These are phyloP conservation scores for Nannizzia gypsea DNA, from an alignment of 2,329 filamentous ascomycete genomes.

Conservation along the genomic window DNA sequence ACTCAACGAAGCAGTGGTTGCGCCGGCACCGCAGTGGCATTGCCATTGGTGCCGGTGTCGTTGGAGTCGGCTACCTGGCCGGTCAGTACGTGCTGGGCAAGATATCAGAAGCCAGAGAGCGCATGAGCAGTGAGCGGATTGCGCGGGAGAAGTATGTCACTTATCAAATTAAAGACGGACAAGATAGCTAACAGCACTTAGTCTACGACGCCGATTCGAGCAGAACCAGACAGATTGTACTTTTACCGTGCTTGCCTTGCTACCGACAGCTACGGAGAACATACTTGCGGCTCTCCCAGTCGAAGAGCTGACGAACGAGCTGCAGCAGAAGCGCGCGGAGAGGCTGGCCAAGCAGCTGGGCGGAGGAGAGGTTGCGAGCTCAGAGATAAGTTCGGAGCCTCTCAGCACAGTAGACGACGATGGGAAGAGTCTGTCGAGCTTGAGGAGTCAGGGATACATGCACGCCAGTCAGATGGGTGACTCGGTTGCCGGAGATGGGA, in stretches of 20 bases:
- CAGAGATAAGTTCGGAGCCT: slow-evolving; percentile 45
- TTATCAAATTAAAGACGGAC: not conserved
- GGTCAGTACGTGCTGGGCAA: slow-evolving; percentile 87
- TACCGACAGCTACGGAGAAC: slow-evolving; percentile 83
- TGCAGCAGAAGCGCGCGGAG: slow-evolving; percentile 83
- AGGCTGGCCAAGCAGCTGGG: slow-evolving; percentile 47
- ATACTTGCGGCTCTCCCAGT: slow-evolving; percentile 80
- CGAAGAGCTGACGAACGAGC: slow-evolving; percentile 81
- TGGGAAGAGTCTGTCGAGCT: slow-evolving; percentile 60
- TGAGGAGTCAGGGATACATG: slow-evolving; percentile 69
- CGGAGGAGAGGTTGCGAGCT: slow-evolving; percentile 44
- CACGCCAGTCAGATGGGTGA: slow-evolving; percentile 66
- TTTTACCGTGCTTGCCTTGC: slow-evolving; percentile 88
- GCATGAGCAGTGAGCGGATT: slow-evolving; percentile 91
- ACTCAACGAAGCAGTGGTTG: slow-evolving; percentile 77
- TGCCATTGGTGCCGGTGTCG: slow-evolving; percentile 72
- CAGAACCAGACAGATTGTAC: slow-evolving; percentile 99
- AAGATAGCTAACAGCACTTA: slow-evolving; percentile 28
- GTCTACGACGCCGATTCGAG: slow-evolving; percentile 87
- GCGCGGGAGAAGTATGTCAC: slow-evolving; percentile 83
- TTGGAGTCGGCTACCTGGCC: slow-evolving; percentile 82
- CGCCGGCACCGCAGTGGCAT: slow-evolving; percentile 82
- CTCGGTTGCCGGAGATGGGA: slow-evolving; percentile 39
- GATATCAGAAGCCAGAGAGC: slow-evolving; percentile 84
- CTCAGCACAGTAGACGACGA: slow-evolving; percentile 74